Conservation (phyloP, 2,329 filamentous ascomycete genomes). For the Aspergillus arachidicola region DNA sequence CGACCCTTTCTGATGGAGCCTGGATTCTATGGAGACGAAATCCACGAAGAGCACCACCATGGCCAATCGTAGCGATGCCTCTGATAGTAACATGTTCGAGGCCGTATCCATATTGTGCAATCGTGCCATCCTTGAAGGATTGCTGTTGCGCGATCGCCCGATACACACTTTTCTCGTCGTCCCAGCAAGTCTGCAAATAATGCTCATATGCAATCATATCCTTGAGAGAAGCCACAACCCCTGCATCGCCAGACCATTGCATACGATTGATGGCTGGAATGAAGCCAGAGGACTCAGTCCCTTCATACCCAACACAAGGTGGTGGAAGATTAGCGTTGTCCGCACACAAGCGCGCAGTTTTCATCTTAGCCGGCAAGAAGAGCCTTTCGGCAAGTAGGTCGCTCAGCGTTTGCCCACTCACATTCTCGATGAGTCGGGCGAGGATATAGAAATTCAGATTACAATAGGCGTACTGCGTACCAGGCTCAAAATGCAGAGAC, state of each 20-base stretch:
- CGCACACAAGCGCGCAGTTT: constrained; percentile 42
- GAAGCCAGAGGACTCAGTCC: constrained; percentile 41
- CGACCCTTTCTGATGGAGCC: constrained; percentile 37
- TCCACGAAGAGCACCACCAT: constrained; percentile 48
- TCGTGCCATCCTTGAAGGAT: constrained; percentile 37
- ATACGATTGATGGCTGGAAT: constrained; percentile 43
- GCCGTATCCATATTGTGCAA: constrained; percentile 43
- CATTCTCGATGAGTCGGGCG: constrained; percentile 42
- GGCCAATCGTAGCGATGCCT: constrained; percentile 35
- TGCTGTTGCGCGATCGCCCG: constrained; percentile 29
- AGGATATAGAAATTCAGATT: constrained; percentile 50
- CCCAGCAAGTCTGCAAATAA: constrained; percentile 37
- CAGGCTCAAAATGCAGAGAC: constrained; percentile 47
- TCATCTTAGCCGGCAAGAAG: constrained; percentile 47
- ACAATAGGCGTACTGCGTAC: constrained; percentile 47
- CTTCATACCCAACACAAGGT: constrained; percentile 50
- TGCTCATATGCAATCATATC: constrained; percentile 53
- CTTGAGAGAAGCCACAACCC: constrained; percentile 46
- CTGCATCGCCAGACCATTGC: constrained; percentile 52
- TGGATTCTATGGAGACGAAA: constrained; percentile 43
- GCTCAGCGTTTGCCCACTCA: constrained; percentile 37
- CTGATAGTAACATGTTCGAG: constrained; percentile 31
- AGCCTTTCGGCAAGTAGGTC: constrained; percentile 42
- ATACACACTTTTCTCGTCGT: constrained; percentile 40
- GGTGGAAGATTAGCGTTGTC: constrained; percentile 42